These are phyloP conservation scores for Starmera dryadoides DNA, from an alignment of 805 yeast species.

Conservation along the genomic window DNA sequence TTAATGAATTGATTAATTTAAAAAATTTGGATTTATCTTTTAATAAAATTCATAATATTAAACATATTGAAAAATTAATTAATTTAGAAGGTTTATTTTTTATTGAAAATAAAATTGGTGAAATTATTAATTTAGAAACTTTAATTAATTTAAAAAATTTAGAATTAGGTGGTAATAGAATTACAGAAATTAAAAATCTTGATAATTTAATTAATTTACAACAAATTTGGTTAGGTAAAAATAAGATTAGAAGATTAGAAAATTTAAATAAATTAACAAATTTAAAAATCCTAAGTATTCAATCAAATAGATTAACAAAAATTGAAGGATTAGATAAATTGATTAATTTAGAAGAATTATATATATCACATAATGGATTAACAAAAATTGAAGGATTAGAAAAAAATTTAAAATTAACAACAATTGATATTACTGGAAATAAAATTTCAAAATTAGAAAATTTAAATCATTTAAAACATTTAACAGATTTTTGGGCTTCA, in stretches of 20 bases:
- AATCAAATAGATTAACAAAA: constrained; percentile 72
- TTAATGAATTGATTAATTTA: constrained; percentile 52
- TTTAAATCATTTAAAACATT: constrained; percentile 52
- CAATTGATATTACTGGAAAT: constrained; percentile 80
- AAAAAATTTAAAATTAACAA: constrained; percentile 54
- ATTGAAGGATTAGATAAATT: constrained; percentile 77
- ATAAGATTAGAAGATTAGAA: constrained; percentile 58
- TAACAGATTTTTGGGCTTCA: constrained; percentile 94
- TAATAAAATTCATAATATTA: constrained; percentile 81
- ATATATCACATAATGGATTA: constrained; percentile 80
- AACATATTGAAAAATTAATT: constrained; percentile 59
- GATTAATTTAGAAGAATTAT: constrained; percentile 72
- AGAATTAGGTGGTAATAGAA: constrained; percentile 87
- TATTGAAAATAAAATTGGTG: constrained; percentile 80
- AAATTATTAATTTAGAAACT: constrained; percentile 58
- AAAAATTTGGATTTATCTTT: constrained; percentile 74
- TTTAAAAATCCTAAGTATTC: constrained; percentile 76
- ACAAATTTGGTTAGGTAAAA: constrained; percentile 91
- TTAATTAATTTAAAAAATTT: constrained; percentile 54
- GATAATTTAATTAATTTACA: constrained; percentile 47
- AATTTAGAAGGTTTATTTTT: constrained; percentile 66
- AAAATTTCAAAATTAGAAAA: constrained; percentile 54
- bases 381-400: constrained; percentile 72
- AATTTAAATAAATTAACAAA: constrained; percentile 54
- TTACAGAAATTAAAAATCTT: constrained; percentile 53